phyloP scores from a whole-genome alignment of 345 rosid genomes.

The Citrus medica region DNA sequence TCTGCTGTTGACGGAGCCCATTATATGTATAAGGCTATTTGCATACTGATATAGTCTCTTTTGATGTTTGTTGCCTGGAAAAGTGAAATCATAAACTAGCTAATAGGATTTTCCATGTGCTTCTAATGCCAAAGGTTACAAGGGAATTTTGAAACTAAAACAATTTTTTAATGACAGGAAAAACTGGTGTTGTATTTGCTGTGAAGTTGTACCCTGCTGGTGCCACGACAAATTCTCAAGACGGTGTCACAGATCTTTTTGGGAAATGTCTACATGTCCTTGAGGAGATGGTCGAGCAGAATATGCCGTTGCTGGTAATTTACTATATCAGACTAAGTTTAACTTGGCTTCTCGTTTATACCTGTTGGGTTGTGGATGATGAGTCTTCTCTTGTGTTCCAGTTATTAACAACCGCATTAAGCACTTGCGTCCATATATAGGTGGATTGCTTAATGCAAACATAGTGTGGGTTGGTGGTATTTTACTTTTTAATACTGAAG shows the following conservation, averaged over 20 bases:
- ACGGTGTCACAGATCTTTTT: constrained; percentile 88
- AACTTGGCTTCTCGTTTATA: background rate
- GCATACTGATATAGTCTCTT: background rate
- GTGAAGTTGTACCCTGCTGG: constrained; percentile 98
- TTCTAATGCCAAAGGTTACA: background rate
- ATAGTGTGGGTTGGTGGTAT: background rate
- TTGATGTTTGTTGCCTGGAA: background rate
- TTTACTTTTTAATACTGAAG: background rate
- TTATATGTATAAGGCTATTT: background rate
- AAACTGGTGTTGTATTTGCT: constrained; percentile 79
- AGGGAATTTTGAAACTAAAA: background rate
- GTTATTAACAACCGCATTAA: background rate
- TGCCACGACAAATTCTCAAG: constrained; percentile 93
- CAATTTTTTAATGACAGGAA: constrained; percentile 37
- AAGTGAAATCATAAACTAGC: background rate
- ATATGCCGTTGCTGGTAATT: constrained; percentile 87
- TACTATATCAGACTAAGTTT: background rate
- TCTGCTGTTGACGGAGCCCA: background rate
- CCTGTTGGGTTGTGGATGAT: background rate
- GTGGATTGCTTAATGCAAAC: background rate
- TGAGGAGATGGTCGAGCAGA: constrained; percentile 83
- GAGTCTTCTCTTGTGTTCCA: background rate
- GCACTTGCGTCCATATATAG: background rate
- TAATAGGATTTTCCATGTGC: background rate
- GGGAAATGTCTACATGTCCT: constrained; percentile 87